Conservation (phyloP, 495 filamentous ascomycete species). For the Talaromyces adpressus region DNA sequence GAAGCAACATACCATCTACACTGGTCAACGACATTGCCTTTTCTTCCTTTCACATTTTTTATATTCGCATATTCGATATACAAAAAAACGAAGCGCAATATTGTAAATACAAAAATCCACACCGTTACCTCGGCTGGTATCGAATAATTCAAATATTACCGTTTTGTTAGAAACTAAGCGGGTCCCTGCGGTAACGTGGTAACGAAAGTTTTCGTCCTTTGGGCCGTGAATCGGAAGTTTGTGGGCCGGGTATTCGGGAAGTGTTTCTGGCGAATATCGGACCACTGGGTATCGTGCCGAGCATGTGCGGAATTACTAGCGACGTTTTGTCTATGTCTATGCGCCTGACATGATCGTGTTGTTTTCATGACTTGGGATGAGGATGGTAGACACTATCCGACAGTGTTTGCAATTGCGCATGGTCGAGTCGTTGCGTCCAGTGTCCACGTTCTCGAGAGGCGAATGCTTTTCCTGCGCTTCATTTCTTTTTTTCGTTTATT, state of each 20-base stretch:
- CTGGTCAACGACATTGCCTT: neutral
- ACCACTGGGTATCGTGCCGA: neutral
- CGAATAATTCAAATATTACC: constrained; percentile 2
- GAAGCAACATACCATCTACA: neutral
- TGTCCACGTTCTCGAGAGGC: neutral
- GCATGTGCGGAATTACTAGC: neutral
- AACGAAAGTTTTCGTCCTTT: neutral
- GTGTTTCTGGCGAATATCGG: constrained; percentile 8
- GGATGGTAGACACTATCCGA: neutral
- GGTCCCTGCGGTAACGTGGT: neutral
- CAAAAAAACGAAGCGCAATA: neutral
- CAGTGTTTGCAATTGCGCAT: neutral
- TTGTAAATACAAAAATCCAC: neutral
- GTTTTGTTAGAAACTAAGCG: neutral
- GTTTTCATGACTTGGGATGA: neutral
- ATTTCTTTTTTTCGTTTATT: neutral
- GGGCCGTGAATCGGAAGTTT: constrained; percentile 9
- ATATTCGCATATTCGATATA: neutral
- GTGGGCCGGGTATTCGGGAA: constrained; percentile 3
- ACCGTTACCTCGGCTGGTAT: constrained; percentile 7
- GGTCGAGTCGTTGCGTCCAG: neutral
- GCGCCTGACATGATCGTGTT: neutral
- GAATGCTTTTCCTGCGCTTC: neutral
- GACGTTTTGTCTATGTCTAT: neutral
- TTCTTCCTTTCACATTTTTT: neutral